Evolutionary conservation across 306 rosid species (phyloP).

Genomic region (Cotoneaster glaucophyllus): DNA sequence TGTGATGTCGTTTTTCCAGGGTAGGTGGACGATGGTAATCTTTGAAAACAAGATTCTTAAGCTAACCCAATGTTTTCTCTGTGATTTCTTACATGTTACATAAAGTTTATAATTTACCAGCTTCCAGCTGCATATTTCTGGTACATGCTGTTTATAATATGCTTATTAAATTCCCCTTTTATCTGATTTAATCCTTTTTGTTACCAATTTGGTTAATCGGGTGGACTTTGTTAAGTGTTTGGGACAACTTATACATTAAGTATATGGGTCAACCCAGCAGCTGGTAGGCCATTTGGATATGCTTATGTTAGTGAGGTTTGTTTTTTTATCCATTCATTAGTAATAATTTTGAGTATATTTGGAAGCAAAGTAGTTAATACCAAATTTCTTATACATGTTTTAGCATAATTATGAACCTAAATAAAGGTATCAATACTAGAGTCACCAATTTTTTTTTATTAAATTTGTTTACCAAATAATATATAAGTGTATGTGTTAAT

Average conservation of each 20-base stretch:
- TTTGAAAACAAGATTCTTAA: conserved; percentile 38
- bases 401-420: background rate
- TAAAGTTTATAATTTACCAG: conserved; percentile 39
- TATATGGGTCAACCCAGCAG: background rate
- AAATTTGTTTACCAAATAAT: too few relatives aligned
- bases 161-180: background rate
- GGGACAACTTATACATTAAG: background rate
- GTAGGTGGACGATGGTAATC: conserved; percentile 62
- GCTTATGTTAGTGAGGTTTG: background rate
- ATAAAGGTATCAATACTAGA: background rate
- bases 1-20: conserved; percentile 64
- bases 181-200: background rate
- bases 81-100: conserved; percentile 59
- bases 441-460: background rate
- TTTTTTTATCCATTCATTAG: background rate
- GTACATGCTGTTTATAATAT: background rate
- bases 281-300: background rate
- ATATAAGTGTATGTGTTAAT: too few relatives aligned
- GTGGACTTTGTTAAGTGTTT: background rate
- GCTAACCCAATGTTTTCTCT: background rate
- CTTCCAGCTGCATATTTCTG: conserved; percentile 13
- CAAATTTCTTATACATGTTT: background rate
- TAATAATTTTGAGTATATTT: background rate
- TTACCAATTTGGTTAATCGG: background rate
- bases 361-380: background rate